Evolutionary conservation across 1,284 basidiomycete species (phyloP).

Genomic region (Phellopilus nigrolimitatus): DNA sequence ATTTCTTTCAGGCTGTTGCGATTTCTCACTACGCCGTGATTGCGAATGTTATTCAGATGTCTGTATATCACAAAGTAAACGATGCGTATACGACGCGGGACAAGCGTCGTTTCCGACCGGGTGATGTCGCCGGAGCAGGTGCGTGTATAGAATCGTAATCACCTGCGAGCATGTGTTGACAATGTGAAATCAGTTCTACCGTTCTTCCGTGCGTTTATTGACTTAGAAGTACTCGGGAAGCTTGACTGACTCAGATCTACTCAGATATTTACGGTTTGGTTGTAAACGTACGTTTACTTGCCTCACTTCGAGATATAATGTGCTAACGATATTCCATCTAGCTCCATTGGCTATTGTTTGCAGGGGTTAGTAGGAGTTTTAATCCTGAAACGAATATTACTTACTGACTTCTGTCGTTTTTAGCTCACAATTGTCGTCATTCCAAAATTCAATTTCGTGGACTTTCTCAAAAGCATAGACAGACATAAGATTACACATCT

Average conservation of each 20-base stretch:
- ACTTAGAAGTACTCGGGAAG: not conserved
- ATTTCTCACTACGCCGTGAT: constrained; percentile 67
- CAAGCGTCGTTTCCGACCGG: constrained; percentile 41
- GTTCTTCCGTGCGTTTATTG: constrained; percentile 36
- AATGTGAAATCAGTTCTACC: constrained; percentile 27
- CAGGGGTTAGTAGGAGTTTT: constrained; percentile 38
- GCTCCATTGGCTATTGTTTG: constrained; percentile 54
- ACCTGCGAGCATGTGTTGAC: not conserved
- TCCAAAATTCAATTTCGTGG: constrained; percentile 65
- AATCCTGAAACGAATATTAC: constrained; percentile 8
- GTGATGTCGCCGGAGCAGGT: constrained; percentile 51
- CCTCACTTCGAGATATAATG: constrained; percentile 1
- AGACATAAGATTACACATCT: constrained; percentile 63
- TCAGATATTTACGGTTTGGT: constrained; percentile 71
- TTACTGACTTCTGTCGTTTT: not conserved
- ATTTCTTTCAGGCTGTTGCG: constrained; percentile 49
- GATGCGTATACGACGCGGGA: constrained; percentile 32
- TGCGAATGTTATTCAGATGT: constrained; percentile 61
- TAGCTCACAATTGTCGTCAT: constrained; percentile 65
- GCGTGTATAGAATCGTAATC: constrained; percentile 23
- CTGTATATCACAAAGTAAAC: constrained; percentile 45
- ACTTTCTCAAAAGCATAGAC: constrained; percentile 65
- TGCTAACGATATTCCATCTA: constrained; percentile 23
- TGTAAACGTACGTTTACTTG: constrained; percentile 41
- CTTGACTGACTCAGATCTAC: constrained; percentile 6